Conservation (phyloP, 2,329 filamentous ascomycete species). For the Myriosclerotinia duriaeana region DNA sequence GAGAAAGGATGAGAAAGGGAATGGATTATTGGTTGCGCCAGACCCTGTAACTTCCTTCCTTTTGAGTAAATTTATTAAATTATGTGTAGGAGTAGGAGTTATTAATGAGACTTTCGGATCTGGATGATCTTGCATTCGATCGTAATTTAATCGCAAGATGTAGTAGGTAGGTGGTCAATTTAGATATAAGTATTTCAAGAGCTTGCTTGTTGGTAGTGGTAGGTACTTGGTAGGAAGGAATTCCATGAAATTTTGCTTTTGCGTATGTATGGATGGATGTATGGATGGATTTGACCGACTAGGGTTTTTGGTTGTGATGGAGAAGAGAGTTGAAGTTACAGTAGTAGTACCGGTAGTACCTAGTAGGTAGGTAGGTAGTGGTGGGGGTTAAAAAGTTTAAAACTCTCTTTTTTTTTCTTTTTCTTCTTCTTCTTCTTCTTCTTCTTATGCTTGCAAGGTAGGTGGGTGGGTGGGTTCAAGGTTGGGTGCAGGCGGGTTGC, state of each 20-base stretch:
- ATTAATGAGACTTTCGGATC: slow-evolving; percentile 14
- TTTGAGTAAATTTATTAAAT: not conserved
- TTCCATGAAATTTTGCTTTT: not conserved
- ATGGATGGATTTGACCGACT: too few relatives aligned
- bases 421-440: too few relatives aligned
- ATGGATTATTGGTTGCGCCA: slow-evolving; percentile 14
- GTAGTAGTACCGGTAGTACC: not conserved
- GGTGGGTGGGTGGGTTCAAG: too few relatives aligned
- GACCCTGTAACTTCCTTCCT: slow-evolving; percentile 1
- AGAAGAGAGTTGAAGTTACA: not conserved
- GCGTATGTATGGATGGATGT: too few relatives aligned
- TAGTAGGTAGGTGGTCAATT: slow-evolving; percentile 4
- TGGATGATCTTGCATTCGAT: slow-evolving; percentile 24
- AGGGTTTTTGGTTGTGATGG: too few relatives aligned
- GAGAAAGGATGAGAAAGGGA: not conserved
- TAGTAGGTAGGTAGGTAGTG: too few relatives aligned
- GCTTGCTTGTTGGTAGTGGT: too few relatives aligned
- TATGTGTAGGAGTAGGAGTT: not conserved
- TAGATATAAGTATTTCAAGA: not conserved
- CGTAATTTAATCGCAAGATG: slow-evolving; percentile 10
- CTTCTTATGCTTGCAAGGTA: too few relatives aligned
- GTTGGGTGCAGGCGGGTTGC: too few relatives aligned
- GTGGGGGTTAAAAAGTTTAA: too few relatives aligned
- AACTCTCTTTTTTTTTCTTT: too few relatives aligned
- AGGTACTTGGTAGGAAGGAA: not conserved